Percentiles rank a stretch among this genome's conserved stretches.
phyloP scores from a whole-genome alignment of 2,329 filamentous ascomycete genomes.

The Trichoderma sp. region DNA sequence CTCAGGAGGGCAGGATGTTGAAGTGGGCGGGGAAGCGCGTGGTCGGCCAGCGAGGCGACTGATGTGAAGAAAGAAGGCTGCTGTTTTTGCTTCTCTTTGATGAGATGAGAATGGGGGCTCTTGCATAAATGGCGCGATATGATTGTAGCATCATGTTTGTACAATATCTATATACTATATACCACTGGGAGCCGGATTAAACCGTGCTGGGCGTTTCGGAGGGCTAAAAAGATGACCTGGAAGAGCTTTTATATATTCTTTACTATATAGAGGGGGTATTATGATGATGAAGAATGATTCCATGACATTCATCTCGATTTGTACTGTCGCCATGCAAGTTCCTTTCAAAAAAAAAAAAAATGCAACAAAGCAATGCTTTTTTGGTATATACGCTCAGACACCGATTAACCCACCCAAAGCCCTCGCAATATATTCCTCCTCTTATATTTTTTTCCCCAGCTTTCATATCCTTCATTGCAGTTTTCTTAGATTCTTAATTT shows the following conservation, averaged over 20 bases:
- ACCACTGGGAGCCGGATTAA: neutral
- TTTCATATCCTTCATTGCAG: neutral
- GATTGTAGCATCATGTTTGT: neutral
- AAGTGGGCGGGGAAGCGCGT: slow-evolving; percentile 9
- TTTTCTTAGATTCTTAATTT: neutral
- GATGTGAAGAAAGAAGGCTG: neutral
- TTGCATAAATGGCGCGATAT: neutral
- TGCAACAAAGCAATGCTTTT: neutral
- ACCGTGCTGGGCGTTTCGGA: neutral
- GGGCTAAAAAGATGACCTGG: neutral
- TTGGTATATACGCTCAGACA: neutral
- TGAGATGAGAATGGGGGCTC: neutral
- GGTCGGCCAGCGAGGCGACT: neutral
- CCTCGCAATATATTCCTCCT: neutral
- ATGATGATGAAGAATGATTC: neutral
- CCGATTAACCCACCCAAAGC: neutral
- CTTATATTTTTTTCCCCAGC: neutral
- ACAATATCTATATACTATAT: neutral
- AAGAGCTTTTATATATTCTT: neutral
- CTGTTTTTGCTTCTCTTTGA: neutral
- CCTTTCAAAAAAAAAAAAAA: too few species aligned
- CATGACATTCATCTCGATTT: neutral
- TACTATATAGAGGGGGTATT: neutral
- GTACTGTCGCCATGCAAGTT: neutral
- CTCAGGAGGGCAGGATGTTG: slow-evolving; percentile 11